Evolutionary conservation across 345 rosid genomes (phyloP), one percentile per base, ranked within the genome.

Genomic region (Odontarrhena argentea): DNA sequence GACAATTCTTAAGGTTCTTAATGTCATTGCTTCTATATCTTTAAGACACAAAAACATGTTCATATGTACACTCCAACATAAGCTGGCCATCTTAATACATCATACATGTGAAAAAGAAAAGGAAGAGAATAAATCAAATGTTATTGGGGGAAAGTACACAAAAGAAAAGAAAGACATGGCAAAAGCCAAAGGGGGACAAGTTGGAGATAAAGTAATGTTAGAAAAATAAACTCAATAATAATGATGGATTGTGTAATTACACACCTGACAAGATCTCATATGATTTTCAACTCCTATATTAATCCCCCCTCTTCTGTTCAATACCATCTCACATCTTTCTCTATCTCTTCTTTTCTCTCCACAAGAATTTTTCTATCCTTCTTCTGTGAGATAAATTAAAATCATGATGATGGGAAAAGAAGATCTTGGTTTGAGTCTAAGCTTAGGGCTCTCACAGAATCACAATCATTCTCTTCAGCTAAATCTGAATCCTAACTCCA

Each of bases 341-440:
- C 6, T 9, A 7, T 37, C 52, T 42, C 40, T 18, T 18, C 22
- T 18, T 18, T 18, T 60, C 60, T 9, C 47, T 32, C 6, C 65
- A 47, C 50, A 66, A 45, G 8, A 43, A 47, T 45, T 30, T 9
- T 44, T 10, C 22, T 18, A 18, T 18, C 22, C 0, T 43, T 54
- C 7, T 32, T 1, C n/a, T 28, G 34, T 18, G 13, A 12, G 12
- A 13, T 4, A 61, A 44, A 35, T 54, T 18, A 18, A 32, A 4
- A 32, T 32, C 43, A 80, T 77, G 85, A 78, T 81, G 85, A 77
- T 72, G 69, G 91, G 73, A 55, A 84, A 87, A 75, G 93, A 87
- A 40, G 99, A 87, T 83, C 82, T 94, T 58, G 97, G 97, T 35
- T 77, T 94, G 79, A 82, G 92, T 47, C 77, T 91, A 30, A 82